phyloP scores from a whole-genome alignment of 2,329 filamentous ascomycete genomes.

The Aspergillus viridinutans region DNA sequence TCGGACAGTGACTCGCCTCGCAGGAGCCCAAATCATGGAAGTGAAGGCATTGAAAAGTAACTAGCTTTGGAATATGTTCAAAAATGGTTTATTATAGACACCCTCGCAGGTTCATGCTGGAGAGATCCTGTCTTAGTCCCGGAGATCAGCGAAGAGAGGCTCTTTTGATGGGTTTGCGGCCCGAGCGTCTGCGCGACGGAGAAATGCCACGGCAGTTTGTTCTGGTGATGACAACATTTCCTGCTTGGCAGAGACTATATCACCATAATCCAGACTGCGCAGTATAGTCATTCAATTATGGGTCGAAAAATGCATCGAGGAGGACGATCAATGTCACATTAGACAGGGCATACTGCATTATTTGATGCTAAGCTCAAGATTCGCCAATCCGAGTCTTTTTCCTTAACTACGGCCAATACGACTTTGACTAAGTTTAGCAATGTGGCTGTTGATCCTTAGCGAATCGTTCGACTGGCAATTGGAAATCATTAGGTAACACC shows the following conservation, averaged over 20 bases:
- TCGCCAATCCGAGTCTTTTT: background rate
- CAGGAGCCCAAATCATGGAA: slow-evolving; percentile 38
- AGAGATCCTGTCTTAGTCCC: background rate
- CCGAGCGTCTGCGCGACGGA: slow-evolving; percentile 16
- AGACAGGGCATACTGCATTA: background rate
- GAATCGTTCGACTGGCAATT: background rate
- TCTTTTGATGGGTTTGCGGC: slow-evolving; percentile 9
- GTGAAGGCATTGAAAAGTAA: slow-evolving; percentile 20
- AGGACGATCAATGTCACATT: background rate
- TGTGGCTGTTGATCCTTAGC: background rate
- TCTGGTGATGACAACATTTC: background rate
- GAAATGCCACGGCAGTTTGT: slow-evolving; percentile 15
- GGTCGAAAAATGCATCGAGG: background rate
- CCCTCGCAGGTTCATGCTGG: slow-evolving; percentile 1
- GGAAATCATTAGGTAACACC: background rate
- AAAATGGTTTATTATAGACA: slow-evolving; percentile 4
- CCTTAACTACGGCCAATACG: background rate
- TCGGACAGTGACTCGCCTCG: slow-evolving; percentile 38
- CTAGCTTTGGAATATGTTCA: slow-evolving; percentile 3
- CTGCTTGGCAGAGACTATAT: slow-evolving; percentile 1
- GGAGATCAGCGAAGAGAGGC: background rate
- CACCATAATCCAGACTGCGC: background rate
- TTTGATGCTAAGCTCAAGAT: background rate
- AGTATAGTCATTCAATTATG: background rate
- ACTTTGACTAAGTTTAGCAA: background rate